Conservation (phyloP, 257 asterid species). For the Fraxinus cuspidata region DNA sequence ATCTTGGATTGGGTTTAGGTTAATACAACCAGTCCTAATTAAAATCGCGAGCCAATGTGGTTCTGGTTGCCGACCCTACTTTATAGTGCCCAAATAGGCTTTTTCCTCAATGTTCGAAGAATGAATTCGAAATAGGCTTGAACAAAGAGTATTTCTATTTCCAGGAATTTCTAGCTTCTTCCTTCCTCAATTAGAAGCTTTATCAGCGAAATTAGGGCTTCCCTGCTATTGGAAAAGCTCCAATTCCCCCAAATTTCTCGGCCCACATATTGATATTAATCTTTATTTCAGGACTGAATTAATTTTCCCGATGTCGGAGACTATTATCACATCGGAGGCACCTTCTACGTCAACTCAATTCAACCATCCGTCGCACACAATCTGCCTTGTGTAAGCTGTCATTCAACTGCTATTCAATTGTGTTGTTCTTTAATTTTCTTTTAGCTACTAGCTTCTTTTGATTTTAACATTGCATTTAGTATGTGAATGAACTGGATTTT, state of each 20-base stretch:
- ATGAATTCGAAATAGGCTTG: no score
- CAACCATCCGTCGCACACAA: constrained; percentile 55
- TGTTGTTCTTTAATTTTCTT: neutral
- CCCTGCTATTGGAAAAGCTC: neutral
- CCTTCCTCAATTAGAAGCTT: neutral
- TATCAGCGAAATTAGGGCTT: neutral
- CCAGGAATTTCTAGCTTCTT: neutral
- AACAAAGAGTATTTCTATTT: no score
- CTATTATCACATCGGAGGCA: constrained; percentile 42
- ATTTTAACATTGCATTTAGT: neutral
- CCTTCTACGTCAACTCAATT: constrained; percentile 45
- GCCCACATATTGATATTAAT: neutral
- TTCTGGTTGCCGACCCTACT: no score
- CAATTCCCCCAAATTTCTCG: neutral
- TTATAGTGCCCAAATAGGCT: no score
- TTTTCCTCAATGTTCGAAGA: no score
- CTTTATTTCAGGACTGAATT: neutral
- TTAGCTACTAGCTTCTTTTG: neutral
- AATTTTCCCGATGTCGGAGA: constrained; percentile 40
- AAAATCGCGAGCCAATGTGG: no score
- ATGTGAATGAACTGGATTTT: neutral
- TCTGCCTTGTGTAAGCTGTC: constrained; percentile 77
- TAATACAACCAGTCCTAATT: no score
- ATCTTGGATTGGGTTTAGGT: no score
- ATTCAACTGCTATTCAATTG: neutral